phyloP scores from a whole-genome alignment of 2,329 filamentous ascomycete genomes.

The Neobulgaria alba region DNA sequence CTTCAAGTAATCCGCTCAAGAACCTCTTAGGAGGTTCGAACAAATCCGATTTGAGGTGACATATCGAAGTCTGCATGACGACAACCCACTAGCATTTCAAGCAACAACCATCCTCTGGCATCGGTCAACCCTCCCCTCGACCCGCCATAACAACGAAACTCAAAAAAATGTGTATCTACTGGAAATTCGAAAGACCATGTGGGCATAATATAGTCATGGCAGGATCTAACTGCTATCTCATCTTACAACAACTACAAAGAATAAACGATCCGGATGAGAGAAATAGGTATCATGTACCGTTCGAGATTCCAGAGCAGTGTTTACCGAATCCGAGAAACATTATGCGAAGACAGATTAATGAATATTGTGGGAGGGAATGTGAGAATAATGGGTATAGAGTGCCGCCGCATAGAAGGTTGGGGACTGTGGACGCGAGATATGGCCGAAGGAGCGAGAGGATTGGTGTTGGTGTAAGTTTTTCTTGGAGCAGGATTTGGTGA shows the following conservation, averaged over 20 bases:
- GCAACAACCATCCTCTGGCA: background rate
- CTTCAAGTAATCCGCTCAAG: too few species aligned
- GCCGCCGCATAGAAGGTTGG: constrained; percentile 18
- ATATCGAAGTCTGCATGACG: too few species aligned
- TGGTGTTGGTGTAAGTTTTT: constrained; percentile 26
- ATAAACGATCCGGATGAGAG: constrained; percentile 24
- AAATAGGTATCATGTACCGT: constrained; percentile 15
- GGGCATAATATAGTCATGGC: constrained; percentile 24
- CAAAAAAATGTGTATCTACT: constrained; percentile 28
- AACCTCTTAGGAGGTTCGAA: too few species aligned
- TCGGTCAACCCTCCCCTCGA: background rate
- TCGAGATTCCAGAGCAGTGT: constrained; percentile 22
- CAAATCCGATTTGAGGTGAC: too few species aligned
- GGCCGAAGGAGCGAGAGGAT: constrained; percentile 24
- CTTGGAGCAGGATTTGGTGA: background rate
- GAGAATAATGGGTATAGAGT: constrained; percentile 24
- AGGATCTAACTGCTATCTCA: constrained; percentile 23
- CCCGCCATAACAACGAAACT: background rate
- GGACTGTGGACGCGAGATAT: constrained; percentile 21
- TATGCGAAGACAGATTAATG: constrained; percentile 9
- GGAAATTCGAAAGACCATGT: constrained; percentile 20
- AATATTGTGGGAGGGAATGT: constrained; percentile 24
- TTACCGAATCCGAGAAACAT: constrained; percentile 21
- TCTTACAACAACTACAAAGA: constrained; percentile 26
- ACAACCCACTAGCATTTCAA: too few species aligned